Evolutionary conservation across 805 yeast genomes (phyloP), one percentile per base, ranked within the genome.

Genomic region (Metschnikowia noctiluminum): DNA sequence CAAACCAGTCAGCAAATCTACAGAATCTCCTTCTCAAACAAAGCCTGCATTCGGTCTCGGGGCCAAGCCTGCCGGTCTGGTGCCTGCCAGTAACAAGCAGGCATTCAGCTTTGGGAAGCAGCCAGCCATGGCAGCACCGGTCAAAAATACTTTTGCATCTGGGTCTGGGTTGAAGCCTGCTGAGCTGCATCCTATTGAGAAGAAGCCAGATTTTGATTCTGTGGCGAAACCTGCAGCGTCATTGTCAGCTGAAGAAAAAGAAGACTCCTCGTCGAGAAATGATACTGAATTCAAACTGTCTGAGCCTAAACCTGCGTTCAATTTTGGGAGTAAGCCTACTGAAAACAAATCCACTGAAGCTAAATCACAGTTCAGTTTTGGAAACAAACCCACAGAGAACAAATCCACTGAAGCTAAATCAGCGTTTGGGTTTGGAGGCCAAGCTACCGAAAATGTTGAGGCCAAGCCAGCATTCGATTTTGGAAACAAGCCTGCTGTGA

Each of bases 391-490:
- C 14, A 16, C 47, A 7, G 36, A 34, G n/a, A n/a, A 34, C 9
- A 34, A 12, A 14, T 14, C 10, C n/a, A n/a, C 9, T 12, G 15
- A 34, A 34, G 9, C 14, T 34, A 48, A 48, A 13, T 14, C 40
- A 13, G 38, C 37, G 13, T 34, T 34, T 5, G 15, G n/a, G 5
- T 34, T 34, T 6, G 36, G 36, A 7, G n/a, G 9, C 3, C 2
- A 34, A 16, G 9, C 36, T 2, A 12, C 14, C 2, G 15, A 34
- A n/a, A 2, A 10, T 7, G n/a, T 34, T 34, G 36, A 8, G 9
- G 36, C 13, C 14, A 44, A 44, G 15, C 44, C 43, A 13, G 15
- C 46, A 5, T 48, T 43, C 36, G 48, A 38, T 39, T 51, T 51
- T 27, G 55, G 49, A 9, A 21, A 45, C 10, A 46, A 50, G 11